These are phyloP conservation scores for Vicia faba DNA, from an alignment of 306 rosid genomes.

Conservation along the genomic window DNA sequence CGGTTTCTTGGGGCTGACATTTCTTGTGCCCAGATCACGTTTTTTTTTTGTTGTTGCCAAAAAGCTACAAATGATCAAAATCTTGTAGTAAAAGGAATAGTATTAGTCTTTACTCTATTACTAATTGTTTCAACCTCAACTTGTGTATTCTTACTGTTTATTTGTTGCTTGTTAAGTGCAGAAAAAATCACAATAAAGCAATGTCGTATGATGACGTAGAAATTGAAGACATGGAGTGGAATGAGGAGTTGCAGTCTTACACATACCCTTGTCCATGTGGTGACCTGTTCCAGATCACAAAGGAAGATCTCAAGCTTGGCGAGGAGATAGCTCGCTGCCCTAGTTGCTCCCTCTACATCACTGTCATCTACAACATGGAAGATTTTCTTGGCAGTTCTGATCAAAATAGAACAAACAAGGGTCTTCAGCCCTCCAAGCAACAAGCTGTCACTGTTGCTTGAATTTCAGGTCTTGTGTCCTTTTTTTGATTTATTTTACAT, in stretches of 20 bases:
- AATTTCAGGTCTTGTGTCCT: conserved; percentile 42
- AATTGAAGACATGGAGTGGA: conserved; percentile 99
- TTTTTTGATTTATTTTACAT: background rate
- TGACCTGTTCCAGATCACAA: conserved; percentile 87
- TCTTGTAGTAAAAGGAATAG: no score
- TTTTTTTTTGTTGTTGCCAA: no score
- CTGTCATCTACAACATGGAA: conserved; percentile 81
- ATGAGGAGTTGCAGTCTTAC: conserved; percentile 70
- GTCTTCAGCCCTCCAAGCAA: conserved; percentile 49
- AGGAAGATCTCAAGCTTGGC: conserved; percentile 84
- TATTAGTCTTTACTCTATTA: no score
- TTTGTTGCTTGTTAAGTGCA: background rate
- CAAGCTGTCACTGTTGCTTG: conserved; percentile 64
- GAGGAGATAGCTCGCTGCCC: conserved; percentile 98
- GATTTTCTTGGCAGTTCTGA: conserved; percentile 57
- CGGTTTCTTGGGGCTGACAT: no score
- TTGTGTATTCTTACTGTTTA: no score
- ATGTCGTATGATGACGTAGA: conserved; percentile 99
- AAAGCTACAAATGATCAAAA: no score
- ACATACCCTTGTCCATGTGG: conserved; percentile 97
- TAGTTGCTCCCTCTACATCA: conserved; percentile 93
- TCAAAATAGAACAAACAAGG: conserved; percentile 47
- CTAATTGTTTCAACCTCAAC: no score
- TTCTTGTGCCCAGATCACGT: no score
- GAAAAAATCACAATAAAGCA: conserved; percentile 10